phyloP scores from a whole-genome alignment of 805 yeast species.

The Zygosaccharomyces bailii region DNA sequence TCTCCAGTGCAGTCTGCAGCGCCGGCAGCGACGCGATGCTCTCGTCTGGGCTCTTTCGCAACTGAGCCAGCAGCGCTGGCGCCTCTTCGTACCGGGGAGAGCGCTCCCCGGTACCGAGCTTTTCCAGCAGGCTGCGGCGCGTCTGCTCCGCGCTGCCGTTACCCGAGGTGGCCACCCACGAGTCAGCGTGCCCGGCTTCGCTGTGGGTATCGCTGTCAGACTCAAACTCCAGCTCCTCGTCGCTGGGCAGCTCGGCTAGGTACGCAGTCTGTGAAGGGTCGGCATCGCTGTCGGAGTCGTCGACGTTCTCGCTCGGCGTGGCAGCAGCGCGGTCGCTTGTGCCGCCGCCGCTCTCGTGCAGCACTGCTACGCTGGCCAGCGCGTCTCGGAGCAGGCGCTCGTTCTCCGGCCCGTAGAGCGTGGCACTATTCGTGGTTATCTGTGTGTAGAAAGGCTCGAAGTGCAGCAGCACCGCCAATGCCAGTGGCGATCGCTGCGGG shows the following conservation, averaged over 20 bases:
- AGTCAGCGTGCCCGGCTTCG: not conserved
- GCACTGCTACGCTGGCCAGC: not conserved
- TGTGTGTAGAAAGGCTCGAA: constrained; percentile 4
- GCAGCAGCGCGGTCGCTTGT: not conserved
- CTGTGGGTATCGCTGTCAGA: constrained; percentile 9
- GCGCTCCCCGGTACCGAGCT: not conserved
- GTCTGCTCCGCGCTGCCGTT: not conserved
- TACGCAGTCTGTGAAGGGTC: constrained; percentile 27
- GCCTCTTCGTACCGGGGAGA: not conserved
- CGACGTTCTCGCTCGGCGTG: not conserved
- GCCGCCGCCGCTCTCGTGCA: not conserved
- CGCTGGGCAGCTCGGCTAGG: constrained; percentile 20
- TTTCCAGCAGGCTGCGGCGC: not conserved
- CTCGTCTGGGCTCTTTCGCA: not conserved
- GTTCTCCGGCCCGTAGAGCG: constrained; percentile 3
- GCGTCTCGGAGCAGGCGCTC: constrained; percentile 1
- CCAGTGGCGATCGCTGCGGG: not conserved
- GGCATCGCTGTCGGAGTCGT: constrained; percentile 15
- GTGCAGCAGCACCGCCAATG: constrained; percentile 1
- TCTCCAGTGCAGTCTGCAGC: constrained; percentile 4
- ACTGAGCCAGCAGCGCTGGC: not conserved
- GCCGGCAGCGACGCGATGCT: not conserved
- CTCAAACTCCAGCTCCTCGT: constrained; percentile 17
- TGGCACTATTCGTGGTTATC: not conserved
- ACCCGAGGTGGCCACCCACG: not conserved